A percentile compares a stretch with the other conserved stretches of the same genome.
Evolutionary conservation across 2,329 filamentous ascomycete genomes (phyloP).

Genomic region (Fusarium duplospermum): DNA sequence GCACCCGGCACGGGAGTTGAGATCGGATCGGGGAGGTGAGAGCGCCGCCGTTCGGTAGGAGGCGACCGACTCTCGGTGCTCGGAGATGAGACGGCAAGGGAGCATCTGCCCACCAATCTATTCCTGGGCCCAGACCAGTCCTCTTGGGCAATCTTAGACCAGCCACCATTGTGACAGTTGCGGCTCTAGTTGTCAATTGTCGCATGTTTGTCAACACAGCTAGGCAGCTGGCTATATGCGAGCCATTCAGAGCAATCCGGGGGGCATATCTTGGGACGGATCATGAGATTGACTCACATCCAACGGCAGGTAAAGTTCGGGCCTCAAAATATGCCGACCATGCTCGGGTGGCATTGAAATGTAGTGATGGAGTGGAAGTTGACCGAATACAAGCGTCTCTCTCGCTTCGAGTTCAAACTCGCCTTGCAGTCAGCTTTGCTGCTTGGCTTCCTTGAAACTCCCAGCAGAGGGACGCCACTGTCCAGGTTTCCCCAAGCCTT

Average conservation of each 20-base stretch:
- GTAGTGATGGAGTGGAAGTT: conserved; percentile 30
- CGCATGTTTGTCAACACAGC: not conserved
- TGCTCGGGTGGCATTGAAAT: not conserved
- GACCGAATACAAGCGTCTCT: conserved; percentile 20
- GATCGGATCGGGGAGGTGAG: not conserved
- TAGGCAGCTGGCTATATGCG: conserved; percentile 7
- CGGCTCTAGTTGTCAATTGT: conserved; percentile 12
- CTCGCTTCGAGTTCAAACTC: conserved; percentile 9
- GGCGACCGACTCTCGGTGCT: conserved; percentile 20
- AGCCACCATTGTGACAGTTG: conserved; percentile 9
- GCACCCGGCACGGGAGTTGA: conserved; percentile 14
- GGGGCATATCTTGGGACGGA: not conserved
- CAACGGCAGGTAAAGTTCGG: conserved; percentile 5
- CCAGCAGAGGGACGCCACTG: conserved; percentile 17
- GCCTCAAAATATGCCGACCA: conserved; percentile 3
- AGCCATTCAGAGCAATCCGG: conserved; percentile 2
- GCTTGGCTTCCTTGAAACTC: conserved; percentile 21
- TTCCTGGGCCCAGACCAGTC: not conserved
- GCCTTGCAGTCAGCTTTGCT: not conserved
- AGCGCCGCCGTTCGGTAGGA: conserved; percentile 12
- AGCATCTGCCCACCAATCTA: not conserved
- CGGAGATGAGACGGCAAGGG: conserved; percentile 18
- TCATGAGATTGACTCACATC: conserved; percentile 1
- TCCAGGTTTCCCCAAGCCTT: conserved; percentile 33
- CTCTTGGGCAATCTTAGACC: not conserved